Evolutionary conservation across 768 basidiomycete species (phyloP).

Genomic region (Trametes punicea): DNA sequence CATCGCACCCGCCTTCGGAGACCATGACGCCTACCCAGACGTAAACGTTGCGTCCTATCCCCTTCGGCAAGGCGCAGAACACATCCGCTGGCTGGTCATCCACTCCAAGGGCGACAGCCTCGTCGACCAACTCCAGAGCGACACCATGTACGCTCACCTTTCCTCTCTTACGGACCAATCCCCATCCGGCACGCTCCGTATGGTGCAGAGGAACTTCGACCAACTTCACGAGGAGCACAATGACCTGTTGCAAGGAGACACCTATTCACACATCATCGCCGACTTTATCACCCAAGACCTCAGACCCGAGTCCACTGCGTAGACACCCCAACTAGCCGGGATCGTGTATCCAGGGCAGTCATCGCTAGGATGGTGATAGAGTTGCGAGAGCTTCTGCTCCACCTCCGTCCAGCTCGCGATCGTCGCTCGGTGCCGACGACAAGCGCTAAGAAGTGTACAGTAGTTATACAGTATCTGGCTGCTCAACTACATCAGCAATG

Average conservation of each 20-base stretch:
- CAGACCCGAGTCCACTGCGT: background rate
- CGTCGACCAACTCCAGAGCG: constrained; percentile 60
- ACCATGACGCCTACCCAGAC: constrained; percentile 42
- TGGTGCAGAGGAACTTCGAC: constrained; percentile 16
- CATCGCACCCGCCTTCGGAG: constrained; percentile 61
- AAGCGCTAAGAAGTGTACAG: too few relatives aligned
- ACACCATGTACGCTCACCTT: constrained; percentile 57
- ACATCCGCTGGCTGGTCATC: constrained; percentile 64
- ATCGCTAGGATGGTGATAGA: too few relatives aligned
- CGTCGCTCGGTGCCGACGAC: too few relatives aligned
- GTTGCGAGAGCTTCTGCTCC: too few relatives aligned
- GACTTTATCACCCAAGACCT: constrained; percentile 10
- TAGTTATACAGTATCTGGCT: too few relatives aligned
- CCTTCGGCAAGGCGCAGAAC: constrained; percentile 32
- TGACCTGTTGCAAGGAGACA: constrained; percentile 15
- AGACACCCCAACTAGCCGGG: background rate
- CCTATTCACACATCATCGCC: constrained; percentile 20
- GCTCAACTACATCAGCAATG: too few relatives aligned
- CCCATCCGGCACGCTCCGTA: background rate
- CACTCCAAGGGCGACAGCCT: constrained; percentile 74
- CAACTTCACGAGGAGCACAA: constrained; percentile 19
- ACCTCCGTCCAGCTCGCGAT: too few relatives aligned
- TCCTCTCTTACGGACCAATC: constrained; percentile 20
- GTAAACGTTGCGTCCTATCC: constrained; percentile 45
- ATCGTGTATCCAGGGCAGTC: too few relatives aligned